Evolutionary conservation across 306 rosid genomes (phyloP).

Genomic region (Gleditsia sinensis): DNA sequence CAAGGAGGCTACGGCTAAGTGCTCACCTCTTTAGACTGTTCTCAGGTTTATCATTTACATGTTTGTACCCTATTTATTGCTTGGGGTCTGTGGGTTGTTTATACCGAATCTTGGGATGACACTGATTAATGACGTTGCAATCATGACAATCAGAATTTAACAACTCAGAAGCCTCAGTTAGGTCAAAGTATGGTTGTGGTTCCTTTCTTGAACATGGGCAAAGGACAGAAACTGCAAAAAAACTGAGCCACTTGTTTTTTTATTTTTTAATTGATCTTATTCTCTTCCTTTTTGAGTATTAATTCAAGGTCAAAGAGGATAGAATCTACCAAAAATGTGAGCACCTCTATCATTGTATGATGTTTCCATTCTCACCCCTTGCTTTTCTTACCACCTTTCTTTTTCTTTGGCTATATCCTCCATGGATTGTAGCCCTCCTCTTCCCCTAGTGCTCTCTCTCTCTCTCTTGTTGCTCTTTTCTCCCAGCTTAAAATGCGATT

Average conservation of each 20-base stretch:
- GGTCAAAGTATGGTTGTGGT: not conserved
- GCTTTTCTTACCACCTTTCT: not conserved
- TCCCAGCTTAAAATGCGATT: not conserved
- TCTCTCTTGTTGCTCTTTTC: too few relatives aligned
- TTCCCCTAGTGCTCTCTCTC: too few relatives aligned
- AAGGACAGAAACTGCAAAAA: not conserved
- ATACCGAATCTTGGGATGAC: constrained; percentile 13
- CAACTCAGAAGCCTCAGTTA: not conserved
- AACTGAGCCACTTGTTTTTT: not conserved
- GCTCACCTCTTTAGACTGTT: constrained; percentile 6
- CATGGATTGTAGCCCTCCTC: not conserved
- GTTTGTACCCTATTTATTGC: not conserved
- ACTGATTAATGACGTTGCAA: constrained; percentile 16
- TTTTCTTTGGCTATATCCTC: not conserved
- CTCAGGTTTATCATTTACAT: not conserved
- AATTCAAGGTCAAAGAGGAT: not conserved
- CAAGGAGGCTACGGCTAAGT: not conserved
- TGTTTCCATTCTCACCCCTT: too few relatives aligned
- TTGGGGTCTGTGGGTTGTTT: not conserved
- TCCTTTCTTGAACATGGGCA: not conserved
- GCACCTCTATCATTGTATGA: not conserved
- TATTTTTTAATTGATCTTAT: not conserved
- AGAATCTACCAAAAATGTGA: not conserved
- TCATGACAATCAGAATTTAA: not conserved
- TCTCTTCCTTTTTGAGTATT: not conserved